phyloP scores from a whole-genome alignment of 2,329 filamentous ascomycete genomes.

The Alternaria gansuensis region DNA sequence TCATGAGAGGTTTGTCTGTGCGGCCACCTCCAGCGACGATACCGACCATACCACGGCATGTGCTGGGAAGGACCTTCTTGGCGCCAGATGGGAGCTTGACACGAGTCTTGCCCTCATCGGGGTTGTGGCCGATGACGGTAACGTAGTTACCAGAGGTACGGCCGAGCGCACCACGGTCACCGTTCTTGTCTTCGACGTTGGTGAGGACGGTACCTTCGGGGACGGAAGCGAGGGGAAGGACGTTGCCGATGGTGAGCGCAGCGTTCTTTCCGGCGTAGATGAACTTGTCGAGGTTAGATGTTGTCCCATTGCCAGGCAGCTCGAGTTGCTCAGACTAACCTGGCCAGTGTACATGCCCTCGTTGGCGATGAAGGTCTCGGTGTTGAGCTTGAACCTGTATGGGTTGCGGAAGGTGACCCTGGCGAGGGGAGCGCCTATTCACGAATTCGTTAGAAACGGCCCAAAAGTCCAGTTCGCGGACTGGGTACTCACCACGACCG shows the following conservation, averaged over 20 bases:
- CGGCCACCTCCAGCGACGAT: conserved; percentile 99
- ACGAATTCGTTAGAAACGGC: conserved; percentile 33
- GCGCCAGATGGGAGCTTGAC: conserved; percentile 99
- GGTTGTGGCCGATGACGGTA: conserved; percentile 65
- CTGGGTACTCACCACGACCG: conserved; percentile 76
- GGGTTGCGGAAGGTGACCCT: conserved; percentile 97
- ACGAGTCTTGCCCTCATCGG: conserved; percentile 92
- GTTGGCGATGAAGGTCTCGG: conserved; percentile 99
- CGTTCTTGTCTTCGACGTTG: conserved; percentile 99
- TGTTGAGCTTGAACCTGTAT: conserved; percentile 97
- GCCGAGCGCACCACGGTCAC: conserved; percentile 94
- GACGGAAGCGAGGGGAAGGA: conserved; percentile 91
- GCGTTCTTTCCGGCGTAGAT: conserved; percentile 99
- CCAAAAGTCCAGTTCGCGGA: conserved; percentile 17
- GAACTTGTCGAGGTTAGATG: conserved; percentile 64
- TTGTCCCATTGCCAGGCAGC: conserved; percentile 2
- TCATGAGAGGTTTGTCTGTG: conserved; percentile 99
- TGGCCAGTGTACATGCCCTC: conserved; percentile 99
- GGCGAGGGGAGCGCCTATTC: conserved; percentile 77
- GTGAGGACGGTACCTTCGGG: conserved; percentile 99
- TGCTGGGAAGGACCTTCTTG: conserved; percentile 98
- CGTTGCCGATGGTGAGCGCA: conserved; percentile 93
- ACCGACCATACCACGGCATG: conserved; percentile 96
- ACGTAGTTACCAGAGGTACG: conserved; percentile 99
- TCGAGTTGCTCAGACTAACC: conserved; percentile 45